Base-by-base conservation (phyloP, 1,284 basidiomycete genomes). In the Apiotrichum laibachii region DNA sequence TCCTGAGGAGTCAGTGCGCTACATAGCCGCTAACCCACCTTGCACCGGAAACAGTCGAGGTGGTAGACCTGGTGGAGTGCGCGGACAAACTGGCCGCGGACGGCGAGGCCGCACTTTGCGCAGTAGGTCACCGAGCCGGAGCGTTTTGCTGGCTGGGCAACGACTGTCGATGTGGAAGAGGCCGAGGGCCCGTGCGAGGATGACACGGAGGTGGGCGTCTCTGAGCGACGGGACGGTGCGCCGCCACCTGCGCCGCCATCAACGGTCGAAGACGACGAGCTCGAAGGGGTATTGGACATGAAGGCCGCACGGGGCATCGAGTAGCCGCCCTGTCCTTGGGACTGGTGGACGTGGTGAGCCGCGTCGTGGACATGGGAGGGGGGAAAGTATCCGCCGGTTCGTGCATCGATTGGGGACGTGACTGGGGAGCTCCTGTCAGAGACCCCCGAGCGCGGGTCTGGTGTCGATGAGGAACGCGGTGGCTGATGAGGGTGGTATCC, bases 11-110 rank as follows among this genome's bases (percentile, higher is more conserved):
- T 55, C 42, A 45, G 53, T 64, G 42, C 54, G 50, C 16, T 48
- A n/a, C 7, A 1, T 33, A 15, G 34, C 31, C 10, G 5, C 16
- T 8, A 19, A 80, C 88, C 68, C 67, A 93, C 92, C 84, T 89
- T 85, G 83, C 95, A 99, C 69, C 91, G 90, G 84, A 99, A 99
- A 81, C 95, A 99, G 67, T 92, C 89, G 35, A 98, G 79, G 77
- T 99, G 95, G 75, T 89, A 99, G 40, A 98, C 92, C 10, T 92
- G 89, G 55, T 91, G 89, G 56, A 99, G 82, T 0, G 96, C 96
- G 59, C 96, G 85, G 21, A 99, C 96, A 78, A 98, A 98, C 62
- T 95, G 93, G 15, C 94, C 94, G 39, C 73, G 72, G 31, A 80
- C 77, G 6, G 69, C 65, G n/a, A 72, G 70, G 8, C 67, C 69